Base-by-base conservation (phyloP, 208 protist genomes). In the Trypanosoma rangeli region DNA sequence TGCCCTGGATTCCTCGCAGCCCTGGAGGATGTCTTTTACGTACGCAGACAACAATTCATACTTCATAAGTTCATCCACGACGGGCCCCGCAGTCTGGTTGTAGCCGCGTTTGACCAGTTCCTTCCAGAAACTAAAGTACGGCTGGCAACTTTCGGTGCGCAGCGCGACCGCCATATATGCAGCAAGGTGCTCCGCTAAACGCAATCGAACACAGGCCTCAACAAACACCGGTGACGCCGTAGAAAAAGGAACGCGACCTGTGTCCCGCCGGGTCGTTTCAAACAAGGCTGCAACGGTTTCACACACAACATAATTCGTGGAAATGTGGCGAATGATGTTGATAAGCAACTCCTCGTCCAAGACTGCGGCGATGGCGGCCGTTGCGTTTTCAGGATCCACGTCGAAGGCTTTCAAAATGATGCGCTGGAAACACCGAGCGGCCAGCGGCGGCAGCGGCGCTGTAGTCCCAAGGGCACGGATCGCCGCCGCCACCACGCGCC, bases 111-210 rank as follows among this genome's bases (percentile, higher is more conserved):
- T 88, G 48, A 93, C 61, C 49, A 93, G 42, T 65, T 88, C 87
- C 49, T 82, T 78, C 28, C 85, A 73, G 54, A 93, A 86, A 70
- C 85, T 83, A 59, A 90, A 93, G 75, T 89, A 90, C 55, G 83
- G 75, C 61, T 90, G 80, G 59, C 74, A 57, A n/a, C 59, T 50
- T 3, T 66, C 63, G 13, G 78, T 64, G 26, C 58, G 53, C 16
- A 90, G 73, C 5, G 80, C 84, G 18, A 64, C 68, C 1, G 58
- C 49, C 26, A 85, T 55, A 37, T 79, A 64, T 9, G 74, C 76
- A 46, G 67, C 73, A 10, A 88, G 60, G 26, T 66, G 68, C 15
- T 76, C 33, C 20, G 77, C 64, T 54, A 93, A 86, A 33, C 50
- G 18, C 9, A 76, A 67, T 24, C 64, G 42, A 49, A 90, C 83